Evolutionary conservation across 192 early-diverging fungal species (phyloP).

Genomic region (Pecoramyces ruminantium): DNA sequence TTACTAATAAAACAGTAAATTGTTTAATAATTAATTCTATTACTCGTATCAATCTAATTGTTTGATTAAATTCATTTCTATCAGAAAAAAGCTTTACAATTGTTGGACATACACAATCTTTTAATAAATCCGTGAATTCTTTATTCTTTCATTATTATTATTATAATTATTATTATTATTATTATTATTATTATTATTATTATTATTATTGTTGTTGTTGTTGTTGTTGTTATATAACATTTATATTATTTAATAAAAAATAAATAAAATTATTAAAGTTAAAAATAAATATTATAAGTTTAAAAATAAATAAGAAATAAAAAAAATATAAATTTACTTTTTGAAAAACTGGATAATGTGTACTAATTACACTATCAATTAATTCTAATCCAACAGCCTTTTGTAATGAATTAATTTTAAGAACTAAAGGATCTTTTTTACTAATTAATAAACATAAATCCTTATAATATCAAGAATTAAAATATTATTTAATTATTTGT

Average conservation of each 20-base stretch:
- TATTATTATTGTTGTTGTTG: too few relatives aligned
- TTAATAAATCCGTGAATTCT: slow-evolving; percentile 22
- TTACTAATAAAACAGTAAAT: slow-evolving; percentile 32
- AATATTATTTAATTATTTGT: too few relatives aligned
- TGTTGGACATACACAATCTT: slow-evolving; percentile 68
- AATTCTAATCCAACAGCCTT: slow-evolving; percentile 41
- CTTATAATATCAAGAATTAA: too few relatives aligned
- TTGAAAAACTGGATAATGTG: slow-evolving; percentile 59
- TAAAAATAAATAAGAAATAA: too few relatives aligned
- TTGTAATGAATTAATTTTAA: background rate
- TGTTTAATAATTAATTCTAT: slow-evolving; percentile 65
- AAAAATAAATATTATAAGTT: too few relatives aligned
- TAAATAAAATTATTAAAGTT: too few relatives aligned
- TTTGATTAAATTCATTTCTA: slow-evolving; percentile 62
- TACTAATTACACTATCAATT: slow-evolving; percentile 71
- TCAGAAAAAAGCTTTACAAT: slow-evolving; percentile 84
- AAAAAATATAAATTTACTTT: too few relatives aligned
- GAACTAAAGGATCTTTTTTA: background rate
- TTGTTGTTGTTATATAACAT: too few relatives aligned
- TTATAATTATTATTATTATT: too few relatives aligned
- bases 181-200: too few relatives aligned
- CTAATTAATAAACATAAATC: background rate
- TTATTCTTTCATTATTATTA: slow-evolving; percentile 28
- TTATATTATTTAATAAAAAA: too few relatives aligned
- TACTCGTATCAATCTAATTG: slow-evolving; percentile 69